Evolutionary conservation across 257 asterid species (phyloP), one percentile per base, ranked within the genome.

Genomic region (Nicotiana obtusifolia): DNA sequence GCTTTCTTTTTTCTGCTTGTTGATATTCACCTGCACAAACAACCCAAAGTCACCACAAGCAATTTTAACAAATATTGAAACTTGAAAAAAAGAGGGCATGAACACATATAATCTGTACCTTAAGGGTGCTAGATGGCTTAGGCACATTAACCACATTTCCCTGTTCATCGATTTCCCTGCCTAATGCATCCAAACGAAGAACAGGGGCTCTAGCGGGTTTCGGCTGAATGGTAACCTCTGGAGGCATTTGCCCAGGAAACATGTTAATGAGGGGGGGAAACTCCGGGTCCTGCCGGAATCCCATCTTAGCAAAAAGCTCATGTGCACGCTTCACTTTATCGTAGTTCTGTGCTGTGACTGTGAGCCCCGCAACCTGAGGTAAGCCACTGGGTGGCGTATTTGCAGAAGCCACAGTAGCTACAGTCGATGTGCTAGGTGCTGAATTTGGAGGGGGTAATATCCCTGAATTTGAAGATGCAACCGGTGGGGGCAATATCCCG

Each of bases 161-260:
- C 49, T 93, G 95, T 86, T 94, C 99, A 85, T 96, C 99, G 17
- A 96, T 76, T 85, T 96, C 99, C 90, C 99, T 90, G 84, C 99
- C 99, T 30, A 89, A 61, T 68, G 97, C 97, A 92, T 96, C 99
- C 90, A 96, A 87, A 44, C 95, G 98, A 85, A 96, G 98, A 82
- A 93, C 93, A 37, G 98, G 98, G 76, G 93, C 93, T 91, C 90
- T 94, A 16, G 97, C 87, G 69, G 97, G 99, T 88, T 96, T 96
- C 37, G 97, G 92, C 81, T 93, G 99, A 77, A 93, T 81, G 54
- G 93, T 49, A 68, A 90, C 92, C 68, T 96, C 99, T 2, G 93
- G 88, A 53, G 89, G 92, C 85, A 91, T 82, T 86, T 94, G 99
- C 65, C 98, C 98, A 14, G 98, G 98, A 85, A 96, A 94, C 95